phyloP scores from a whole-genome alignment of 2,329 filamentous ascomycete genomes.

The Monosporascus sp. region DNA sequence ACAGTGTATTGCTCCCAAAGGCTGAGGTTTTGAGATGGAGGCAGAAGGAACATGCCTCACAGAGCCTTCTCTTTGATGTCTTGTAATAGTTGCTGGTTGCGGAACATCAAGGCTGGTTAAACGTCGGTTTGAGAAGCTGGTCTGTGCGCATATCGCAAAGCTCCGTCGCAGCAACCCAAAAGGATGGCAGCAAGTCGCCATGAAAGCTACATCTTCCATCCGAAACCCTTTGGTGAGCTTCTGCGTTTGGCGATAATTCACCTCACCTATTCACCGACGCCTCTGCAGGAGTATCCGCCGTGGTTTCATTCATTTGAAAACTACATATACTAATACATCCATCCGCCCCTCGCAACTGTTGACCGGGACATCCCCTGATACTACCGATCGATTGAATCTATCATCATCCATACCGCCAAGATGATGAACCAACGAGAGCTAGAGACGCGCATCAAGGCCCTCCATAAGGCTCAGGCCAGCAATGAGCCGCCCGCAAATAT shows the following conservation, averaged over 20 bases:
- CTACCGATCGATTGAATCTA: not conserved
- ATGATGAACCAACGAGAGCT: slow-evolving; percentile 79
- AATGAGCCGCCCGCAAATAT: slow-evolving; percentile 71
- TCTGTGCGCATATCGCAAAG: too few relatives aligned
- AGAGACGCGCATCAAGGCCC: slow-evolving; percentile 66
- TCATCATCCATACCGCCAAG: not conserved
- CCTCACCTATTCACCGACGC: not conserved
- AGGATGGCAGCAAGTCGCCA: not conserved
- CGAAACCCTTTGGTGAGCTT: not conserved
- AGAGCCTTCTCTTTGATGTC: too few relatives aligned
- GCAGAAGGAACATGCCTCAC: too few relatives aligned
- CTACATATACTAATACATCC: not conserved
- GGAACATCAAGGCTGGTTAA: too few relatives aligned
- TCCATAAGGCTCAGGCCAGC: slow-evolving; percentile 71
- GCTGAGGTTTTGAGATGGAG: too few relatives aligned
- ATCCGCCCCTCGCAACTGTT: not conserved
- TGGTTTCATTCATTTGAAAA: slow-evolving; percentile 11
- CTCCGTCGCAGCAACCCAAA: not conserved
- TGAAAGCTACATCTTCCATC: slow-evolving; percentile 26
- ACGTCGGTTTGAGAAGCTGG: too few relatives aligned
- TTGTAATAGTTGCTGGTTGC: too few relatives aligned
- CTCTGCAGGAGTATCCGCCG: not conserved
- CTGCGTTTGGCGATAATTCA: not conserved
- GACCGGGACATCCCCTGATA: not conserved
- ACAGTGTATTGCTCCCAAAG: too few relatives aligned